Conservation (phyloP, 1,284 basidiomycete species). For the Athelia psychrophila region DNA sequence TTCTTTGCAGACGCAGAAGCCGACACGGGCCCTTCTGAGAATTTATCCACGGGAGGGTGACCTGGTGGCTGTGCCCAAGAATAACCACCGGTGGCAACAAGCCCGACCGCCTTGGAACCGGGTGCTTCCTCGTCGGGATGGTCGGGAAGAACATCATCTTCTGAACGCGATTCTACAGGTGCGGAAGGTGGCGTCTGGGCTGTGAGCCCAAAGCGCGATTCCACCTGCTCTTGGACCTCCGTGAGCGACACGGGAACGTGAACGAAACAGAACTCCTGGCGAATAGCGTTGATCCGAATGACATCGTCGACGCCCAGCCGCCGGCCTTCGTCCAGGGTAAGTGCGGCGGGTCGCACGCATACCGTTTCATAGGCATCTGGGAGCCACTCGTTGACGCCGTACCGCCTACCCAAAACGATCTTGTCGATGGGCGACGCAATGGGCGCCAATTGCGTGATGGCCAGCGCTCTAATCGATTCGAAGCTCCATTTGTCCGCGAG, state of each 20-base stretch:
- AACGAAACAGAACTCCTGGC: slow-evolving; percentile 45
- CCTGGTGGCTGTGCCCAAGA: neutral
- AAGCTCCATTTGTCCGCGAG: too few relatives aligned
- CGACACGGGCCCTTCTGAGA: slow-evolving; percentile 1
- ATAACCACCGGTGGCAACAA: neutral
- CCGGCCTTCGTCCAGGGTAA: too few relatives aligned
- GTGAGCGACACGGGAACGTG: slow-evolving; percentile 78
- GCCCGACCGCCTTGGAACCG: too few relatives aligned
- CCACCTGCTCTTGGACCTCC: slow-evolving; percentile 58
- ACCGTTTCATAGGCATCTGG: slow-evolving; percentile 68
- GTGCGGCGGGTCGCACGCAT: slow-evolving; percentile 2
- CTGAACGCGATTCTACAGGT: slow-evolving; percentile 50
- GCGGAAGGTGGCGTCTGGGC: slow-evolving; percentile 54
- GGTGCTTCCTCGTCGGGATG: too few relatives aligned
- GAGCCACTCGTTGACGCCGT: too few relatives aligned
- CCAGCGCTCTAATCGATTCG: too few relatives aligned
- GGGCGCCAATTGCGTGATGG: too few relatives aligned
- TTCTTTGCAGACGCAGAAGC: neutral
- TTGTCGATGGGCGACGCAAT: too few relatives aligned
- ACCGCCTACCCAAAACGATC: too few relatives aligned
- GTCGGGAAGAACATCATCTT: slow-evolving; percentile 66
- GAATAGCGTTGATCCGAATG: too few relatives aligned
- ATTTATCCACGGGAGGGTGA: neutral
- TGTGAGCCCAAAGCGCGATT: slow-evolving; percentile 68
- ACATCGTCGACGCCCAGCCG: too few relatives aligned